phyloP scores from a whole-genome alignment of 495 filamentous ascomycete species.

The Aspergillus egyptiacus region DNA sequence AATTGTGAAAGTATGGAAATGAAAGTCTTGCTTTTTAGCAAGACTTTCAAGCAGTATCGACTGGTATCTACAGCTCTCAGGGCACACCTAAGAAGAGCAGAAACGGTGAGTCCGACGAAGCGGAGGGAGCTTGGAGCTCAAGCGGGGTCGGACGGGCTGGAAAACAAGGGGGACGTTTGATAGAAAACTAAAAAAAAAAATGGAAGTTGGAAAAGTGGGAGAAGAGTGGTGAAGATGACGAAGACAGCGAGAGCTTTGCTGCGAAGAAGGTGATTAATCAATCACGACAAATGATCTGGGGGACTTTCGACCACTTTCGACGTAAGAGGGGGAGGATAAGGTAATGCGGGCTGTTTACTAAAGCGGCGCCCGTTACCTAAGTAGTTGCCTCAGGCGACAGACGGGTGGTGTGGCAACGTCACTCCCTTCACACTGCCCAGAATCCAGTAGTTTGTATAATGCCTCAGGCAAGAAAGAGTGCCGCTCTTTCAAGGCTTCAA shows the following conservation, averaged over 20 bases:
- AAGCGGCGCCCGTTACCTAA: conserved; percentile 1
- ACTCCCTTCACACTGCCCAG: background rate
- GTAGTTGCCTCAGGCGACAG: background rate
- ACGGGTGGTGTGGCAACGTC: background rate
- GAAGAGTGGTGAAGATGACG: conserved; percentile 12
- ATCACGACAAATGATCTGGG: background rate
- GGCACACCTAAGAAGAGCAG: conserved; percentile 25
- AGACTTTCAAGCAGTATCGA: conserved; percentile 41
- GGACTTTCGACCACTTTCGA: conserved; percentile 13
- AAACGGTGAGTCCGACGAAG: conserved; percentile 25
- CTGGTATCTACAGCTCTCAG: conserved; percentile 27
- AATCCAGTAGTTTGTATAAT: too few relatives aligned
- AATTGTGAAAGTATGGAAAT: conserved; percentile 44
- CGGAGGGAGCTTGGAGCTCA: background rate
- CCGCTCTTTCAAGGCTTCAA: too few relatives aligned
- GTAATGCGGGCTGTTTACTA: background rate
- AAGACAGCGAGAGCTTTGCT: conserved; percentile 1
- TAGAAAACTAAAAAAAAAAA: background rate
- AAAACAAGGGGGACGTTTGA: conserved; percentile 1
- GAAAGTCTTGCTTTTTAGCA: conserved; percentile 50
- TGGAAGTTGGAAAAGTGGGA: conserved; percentile 5
- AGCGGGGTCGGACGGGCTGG: background rate
- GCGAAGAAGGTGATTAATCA: conserved; percentile 5
- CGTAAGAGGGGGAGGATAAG: conserved; percentile 32
- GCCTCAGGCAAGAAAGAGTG: too few relatives aligned